Percentiles rank a stretch among this genome's conserved stretches.
Conservation (phyloP, 495 filamentous ascomycete genomes). For the Letharia lupina region DNA sequence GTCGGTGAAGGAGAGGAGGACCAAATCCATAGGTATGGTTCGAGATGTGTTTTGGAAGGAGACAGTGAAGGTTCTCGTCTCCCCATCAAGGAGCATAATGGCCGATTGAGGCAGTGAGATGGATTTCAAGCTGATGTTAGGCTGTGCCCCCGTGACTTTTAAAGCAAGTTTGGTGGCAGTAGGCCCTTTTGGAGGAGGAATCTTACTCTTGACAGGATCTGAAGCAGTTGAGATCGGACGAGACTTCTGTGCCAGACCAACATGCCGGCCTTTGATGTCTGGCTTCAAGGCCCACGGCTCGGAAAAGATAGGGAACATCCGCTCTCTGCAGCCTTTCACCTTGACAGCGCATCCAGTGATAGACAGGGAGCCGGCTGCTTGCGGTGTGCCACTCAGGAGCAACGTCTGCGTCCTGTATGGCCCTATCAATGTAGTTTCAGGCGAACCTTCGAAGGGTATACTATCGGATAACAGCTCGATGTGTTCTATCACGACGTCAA, state of each 20-base stretch:
- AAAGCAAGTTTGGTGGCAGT: slow-evolving; percentile 43
- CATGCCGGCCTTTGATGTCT: slow-evolving; percentile 45
- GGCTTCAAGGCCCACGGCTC: slow-evolving; percentile 64
- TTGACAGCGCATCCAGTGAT: slow-evolving; percentile 74
- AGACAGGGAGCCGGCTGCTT: slow-evolving; percentile 53
- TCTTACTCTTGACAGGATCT: slow-evolving; percentile 31
- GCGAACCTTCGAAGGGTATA: slow-evolving; percentile 55
- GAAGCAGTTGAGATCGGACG: slow-evolving; percentile 50
- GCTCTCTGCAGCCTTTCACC: slow-evolving; percentile 69
- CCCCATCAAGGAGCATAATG: slow-evolving; percentile 85
- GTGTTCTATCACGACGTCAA: slow-evolving; percentile 80
- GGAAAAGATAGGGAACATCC: slow-evolving; percentile 74
- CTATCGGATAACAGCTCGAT: slow-evolving; percentile 67
- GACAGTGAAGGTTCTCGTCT: slow-evolving; percentile 65
- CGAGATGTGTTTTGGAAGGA: slow-evolving; percentile 70
- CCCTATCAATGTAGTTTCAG: slow-evolving; percentile 59
- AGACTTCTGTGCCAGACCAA: slow-evolving; percentile 45
- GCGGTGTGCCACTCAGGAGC: slow-evolving; percentile 60
- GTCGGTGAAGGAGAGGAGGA: slow-evolving; percentile 82
- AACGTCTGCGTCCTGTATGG: slow-evolving; percentile 75
- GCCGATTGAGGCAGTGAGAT: slow-evolving; percentile 76
- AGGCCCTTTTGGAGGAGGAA: slow-evolving; percentile 22
- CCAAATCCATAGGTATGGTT: slow-evolving; percentile 65
- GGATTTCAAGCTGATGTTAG: slow-evolving; percentile 63
- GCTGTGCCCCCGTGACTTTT: slow-evolving; percentile 70